Percentiles rank a stretch among this genome's conserved stretches.
These are phyloP conservation scores for Pholiota microspora DNA, from an alignment of 768 basidiomycete species.

Conservation along the genomic window DNA sequence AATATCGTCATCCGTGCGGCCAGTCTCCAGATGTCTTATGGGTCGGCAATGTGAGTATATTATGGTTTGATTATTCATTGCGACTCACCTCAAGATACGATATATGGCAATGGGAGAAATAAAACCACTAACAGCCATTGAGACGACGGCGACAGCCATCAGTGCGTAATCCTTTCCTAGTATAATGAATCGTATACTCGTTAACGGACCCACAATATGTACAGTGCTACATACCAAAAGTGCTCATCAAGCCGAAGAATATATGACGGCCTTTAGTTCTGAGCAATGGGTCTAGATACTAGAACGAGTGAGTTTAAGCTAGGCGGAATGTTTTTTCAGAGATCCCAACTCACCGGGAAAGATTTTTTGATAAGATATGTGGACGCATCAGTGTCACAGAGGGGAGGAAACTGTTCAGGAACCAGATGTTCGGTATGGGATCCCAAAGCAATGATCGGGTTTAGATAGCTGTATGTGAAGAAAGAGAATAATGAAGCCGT, in stretches of 20 bases:
- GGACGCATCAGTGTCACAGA: conserved; percentile 53
- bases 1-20: conserved; percentile 42
- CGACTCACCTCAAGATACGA: conserved; percentile 17
- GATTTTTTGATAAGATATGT: conserved; percentile 17
- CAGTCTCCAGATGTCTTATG: conserved; percentile 53
- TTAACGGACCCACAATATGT: background rate
- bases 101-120: background rate
- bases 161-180: conserved; percentile 22
- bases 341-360: conserved; percentile 16
- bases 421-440: conserved; percentile 39
- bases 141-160: background rate
- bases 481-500: conserved; percentile 42
- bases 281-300: conserved; percentile 37
- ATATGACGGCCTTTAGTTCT: conserved; percentile 41
- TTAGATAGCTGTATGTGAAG: conserved; percentile 49
- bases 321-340: too few relatives aligned
- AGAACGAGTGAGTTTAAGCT: conserved; percentile 5
- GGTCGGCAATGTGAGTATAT: background rate
- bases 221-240: conserved; percentile 22
- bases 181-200: background rate
- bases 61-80: background rate
- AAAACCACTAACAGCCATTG: background rate
- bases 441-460: conserved; percentile 43
- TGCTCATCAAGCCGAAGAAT: conserved; percentile 42
- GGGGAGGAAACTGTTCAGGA: conserved; percentile 52